Base-by-base conservation (phyloP, 1,284 basidiomycete species). In the Sporisorium scitamineum region DNA sequence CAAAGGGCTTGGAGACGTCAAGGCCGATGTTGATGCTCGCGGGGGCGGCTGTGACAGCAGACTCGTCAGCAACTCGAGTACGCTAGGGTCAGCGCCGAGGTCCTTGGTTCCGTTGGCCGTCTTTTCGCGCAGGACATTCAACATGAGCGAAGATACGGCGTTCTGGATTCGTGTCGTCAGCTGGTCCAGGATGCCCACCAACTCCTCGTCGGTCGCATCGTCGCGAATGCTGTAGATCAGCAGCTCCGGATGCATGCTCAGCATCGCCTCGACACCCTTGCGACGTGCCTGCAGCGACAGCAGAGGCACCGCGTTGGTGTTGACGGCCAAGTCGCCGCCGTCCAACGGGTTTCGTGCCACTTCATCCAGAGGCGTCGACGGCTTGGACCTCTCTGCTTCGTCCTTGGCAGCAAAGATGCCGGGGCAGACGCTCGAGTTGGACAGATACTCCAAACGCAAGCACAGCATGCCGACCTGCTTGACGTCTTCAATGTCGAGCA, bases 401-500 rank as follows among this genome's bases (percentile, higher is more conserved):
- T 62, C 58, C 39, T 76, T 58, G 11, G 68, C 61, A 18, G 57
- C 61, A 55, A 71, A 64, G 50, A 76, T 70, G 50, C 73, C 73
- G 0, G 80, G 89, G 88, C 87, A 82, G 24, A 92, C 87, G 5
- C 90, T 89, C 0, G 87, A 88, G 7, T 91, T 89, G 9, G 92
- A 90, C 14, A 96, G 88, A 2, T 92, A 90, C 87, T 98, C 95
- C 51, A 97, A 88, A 11, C 95, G 90, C 37, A 97, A 87, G 79
- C 92, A 92, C 18, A 97, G 86, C 75, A 90, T 84, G 1, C 91
- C 91, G 48, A 99, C 87, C 70, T 92, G 90, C 55, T 90, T 90
- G 81, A 96, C 91, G 83, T 94, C 93, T 26, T 90, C 89, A 39
- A 94, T 89, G 60, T 88, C 86, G 72, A 91, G 91, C 83, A 93